phyloP scores from a whole-genome alignment of 108 stramenopile species.

The Skeletonema tropicum region DNA sequence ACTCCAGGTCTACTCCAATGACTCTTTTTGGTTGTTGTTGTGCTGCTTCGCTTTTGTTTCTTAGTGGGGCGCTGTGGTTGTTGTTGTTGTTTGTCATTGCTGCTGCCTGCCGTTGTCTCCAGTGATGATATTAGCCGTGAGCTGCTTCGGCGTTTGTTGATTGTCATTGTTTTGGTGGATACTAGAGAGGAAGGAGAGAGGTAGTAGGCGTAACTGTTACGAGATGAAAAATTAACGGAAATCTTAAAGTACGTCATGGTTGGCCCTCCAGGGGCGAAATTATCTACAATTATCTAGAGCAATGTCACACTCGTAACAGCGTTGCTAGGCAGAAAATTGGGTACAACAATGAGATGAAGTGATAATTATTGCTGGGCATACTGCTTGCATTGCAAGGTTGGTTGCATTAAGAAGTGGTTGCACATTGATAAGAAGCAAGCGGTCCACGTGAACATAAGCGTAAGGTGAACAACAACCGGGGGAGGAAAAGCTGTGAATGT shows the following conservation, averaged over 20 bases:
- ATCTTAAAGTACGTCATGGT: no score
- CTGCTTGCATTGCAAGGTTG: no score
- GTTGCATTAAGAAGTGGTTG: no score
- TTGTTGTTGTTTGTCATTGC: background rate
- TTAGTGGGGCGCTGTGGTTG: background rate
- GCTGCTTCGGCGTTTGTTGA: background rate
- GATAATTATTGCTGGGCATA: background rate
- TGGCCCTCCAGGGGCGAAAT: no score
- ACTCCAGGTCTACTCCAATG: constrained; percentile 44
- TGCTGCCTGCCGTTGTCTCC: background rate
- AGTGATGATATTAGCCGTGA: background rate
- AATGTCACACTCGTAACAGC: no score
- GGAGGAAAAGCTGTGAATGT: no score
- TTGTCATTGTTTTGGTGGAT: background rate
- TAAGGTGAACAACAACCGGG: no score
- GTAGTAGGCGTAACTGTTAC: background rate
- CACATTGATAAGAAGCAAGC: no score
- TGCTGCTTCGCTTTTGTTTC: background rate
- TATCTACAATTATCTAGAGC: no score
- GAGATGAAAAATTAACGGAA: no score
- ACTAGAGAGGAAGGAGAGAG: background rate
- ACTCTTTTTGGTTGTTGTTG: background rate
- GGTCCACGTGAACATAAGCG: no score
- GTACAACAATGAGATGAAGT: background rate
- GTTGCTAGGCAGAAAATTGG: background rate